Conservation (phyloP, 495 filamentous ascomycete genomes). For the Stereocaulon alpinum region DNA sequence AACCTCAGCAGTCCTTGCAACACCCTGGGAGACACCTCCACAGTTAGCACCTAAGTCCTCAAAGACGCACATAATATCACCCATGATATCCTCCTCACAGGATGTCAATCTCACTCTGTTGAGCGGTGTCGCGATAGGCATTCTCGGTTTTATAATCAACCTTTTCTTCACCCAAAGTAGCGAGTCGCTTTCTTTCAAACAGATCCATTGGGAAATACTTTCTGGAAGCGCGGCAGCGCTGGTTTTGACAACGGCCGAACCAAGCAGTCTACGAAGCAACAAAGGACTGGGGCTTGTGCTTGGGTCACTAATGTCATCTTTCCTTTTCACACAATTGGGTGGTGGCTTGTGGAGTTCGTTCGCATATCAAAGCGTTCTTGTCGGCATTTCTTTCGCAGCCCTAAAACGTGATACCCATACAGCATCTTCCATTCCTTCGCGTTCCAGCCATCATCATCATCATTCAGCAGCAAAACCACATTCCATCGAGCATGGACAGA, state of each 20-base stretch:
- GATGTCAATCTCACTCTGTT: conserved; percentile 20
- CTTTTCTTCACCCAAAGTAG: conserved; percentile 10
- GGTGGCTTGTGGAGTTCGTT: conserved; percentile 11
- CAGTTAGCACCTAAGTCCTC: background rate
- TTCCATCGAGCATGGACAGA: conserved; percentile 21
- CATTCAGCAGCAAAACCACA: conserved; percentile 9
- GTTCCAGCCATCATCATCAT: conserved; percentile 36
- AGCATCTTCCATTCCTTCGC: conserved; percentile 14
- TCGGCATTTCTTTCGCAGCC: conserved; percentile 22
- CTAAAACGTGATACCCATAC: conserved; percentile 22
- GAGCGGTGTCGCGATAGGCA: conserved; percentile 11
- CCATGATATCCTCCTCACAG: conserved; percentile 18
- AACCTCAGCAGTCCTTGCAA: conserved; percentile 15
- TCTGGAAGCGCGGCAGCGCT: conserved; percentile 13
- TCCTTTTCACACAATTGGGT: conserved; percentile 4
- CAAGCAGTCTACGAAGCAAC: conserved; percentile 14
- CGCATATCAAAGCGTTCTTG: conserved; percentile 18
- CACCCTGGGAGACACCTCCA: conserved; percentile 10
- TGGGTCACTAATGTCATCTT: conserved; percentile 16
- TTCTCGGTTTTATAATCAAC: conserved; percentile 8
- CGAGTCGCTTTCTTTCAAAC: background rate
- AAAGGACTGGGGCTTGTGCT: conserved; percentile 16
- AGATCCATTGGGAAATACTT: conserved; percentile 14
- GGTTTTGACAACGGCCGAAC: conserved; percentile 10
- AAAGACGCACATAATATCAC: conserved; percentile 9